These are phyloP conservation scores for Erodium chrysanthum DNA, from an alignment of 441 rosid species.

Conservation along the genomic window DNA sequence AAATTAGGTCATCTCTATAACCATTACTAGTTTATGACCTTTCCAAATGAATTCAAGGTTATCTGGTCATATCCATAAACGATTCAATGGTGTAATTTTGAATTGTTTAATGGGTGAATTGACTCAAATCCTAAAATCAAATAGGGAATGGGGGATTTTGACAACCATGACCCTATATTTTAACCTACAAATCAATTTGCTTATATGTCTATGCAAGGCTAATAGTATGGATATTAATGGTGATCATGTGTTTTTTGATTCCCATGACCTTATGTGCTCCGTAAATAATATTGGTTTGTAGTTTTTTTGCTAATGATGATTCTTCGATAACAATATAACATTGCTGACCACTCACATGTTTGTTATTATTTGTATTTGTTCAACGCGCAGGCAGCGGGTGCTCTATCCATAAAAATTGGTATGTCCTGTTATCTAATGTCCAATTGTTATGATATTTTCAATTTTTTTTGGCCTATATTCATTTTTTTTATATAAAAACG, in stretches of 20 bases:
- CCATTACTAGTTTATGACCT: not conserved
- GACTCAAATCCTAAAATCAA: not conserved
- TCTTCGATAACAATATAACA: not conserved
- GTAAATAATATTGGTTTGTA: not conserved
- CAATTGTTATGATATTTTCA: constrained; percentile 4
- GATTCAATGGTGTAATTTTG: not conserved
- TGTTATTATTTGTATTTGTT: constrained; percentile 11
- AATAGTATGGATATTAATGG: not conserved
- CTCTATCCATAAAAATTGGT: constrained; percentile 88
- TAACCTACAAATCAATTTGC: not conserved
- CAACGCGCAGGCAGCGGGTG: constrained; percentile 75
- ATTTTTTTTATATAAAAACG: too few relatives aligned
- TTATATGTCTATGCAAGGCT: not conserved
- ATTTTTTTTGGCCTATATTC: too few relatives aligned
- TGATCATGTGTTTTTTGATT: not conserved
- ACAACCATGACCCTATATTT: too few relatives aligned
- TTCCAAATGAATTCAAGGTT: not conserved
- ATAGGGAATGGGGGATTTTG: not conserved
- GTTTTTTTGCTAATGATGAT: not conserved
- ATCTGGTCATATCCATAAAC: not conserved
- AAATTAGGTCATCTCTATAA: not conserved
- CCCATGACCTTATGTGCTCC: too few relatives aligned
- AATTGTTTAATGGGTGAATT: not conserved
- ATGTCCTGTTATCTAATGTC: constrained; percentile 27
- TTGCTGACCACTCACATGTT: constrained; percentile 2